Evolutionary conservation across 2,329 filamentous ascomycete genomes (phyloP).

Genomic region (Penicillium sp.): DNA sequence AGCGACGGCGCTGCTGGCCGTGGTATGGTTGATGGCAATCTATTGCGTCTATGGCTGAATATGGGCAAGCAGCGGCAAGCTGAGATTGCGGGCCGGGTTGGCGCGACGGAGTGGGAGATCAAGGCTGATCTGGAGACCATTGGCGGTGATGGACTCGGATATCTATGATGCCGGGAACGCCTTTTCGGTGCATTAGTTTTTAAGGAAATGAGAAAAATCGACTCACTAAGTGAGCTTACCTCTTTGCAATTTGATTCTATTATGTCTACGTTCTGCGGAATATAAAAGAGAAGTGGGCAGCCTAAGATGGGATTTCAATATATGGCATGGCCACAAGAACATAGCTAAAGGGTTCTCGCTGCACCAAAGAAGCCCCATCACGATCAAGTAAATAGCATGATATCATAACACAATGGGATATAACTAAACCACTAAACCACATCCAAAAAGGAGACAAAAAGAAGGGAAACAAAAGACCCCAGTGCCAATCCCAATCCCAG

Average conservation of each 20-base stretch:
- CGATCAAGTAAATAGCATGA: slow-evolving; percentile 21
- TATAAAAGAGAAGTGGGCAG: not conserved
- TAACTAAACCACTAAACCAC: slow-evolving; percentile 18
- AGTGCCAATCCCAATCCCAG: not conserved
- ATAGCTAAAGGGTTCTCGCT: not conserved
- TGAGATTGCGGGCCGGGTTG: slow-evolving; percentile 74
- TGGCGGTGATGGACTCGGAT: slow-evolving; percentile 62
- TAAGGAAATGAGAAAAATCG: not conserved
- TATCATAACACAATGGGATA: slow-evolving; percentile 31
- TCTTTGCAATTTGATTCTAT: not conserved
- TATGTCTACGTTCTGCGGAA: not conserved
- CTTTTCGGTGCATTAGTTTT: not conserved
- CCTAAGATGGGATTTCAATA: slow-evolving; percentile 11
- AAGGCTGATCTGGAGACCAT: slow-evolving; percentile 68
- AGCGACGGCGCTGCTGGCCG: slow-evolving; percentile 54
- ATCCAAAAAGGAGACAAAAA: not conserved
- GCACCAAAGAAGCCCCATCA: not conserved
- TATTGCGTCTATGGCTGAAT: slow-evolving; percentile 74
- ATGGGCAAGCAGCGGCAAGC: slow-evolving; percentile 67
- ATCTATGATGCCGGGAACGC: slow-evolving; percentile 29
- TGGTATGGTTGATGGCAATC: slow-evolving; percentile 73
- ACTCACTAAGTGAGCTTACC: not conserved
- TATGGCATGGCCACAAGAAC: slow-evolving; percentile 1
- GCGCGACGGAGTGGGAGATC: slow-evolving; percentile 65
- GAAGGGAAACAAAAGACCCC: not conserved